Evolutionary conservation across 257 asterid species (phyloP), one percentile per base, ranked within the genome.

Genomic region (Solanum stenotomum): DNA sequence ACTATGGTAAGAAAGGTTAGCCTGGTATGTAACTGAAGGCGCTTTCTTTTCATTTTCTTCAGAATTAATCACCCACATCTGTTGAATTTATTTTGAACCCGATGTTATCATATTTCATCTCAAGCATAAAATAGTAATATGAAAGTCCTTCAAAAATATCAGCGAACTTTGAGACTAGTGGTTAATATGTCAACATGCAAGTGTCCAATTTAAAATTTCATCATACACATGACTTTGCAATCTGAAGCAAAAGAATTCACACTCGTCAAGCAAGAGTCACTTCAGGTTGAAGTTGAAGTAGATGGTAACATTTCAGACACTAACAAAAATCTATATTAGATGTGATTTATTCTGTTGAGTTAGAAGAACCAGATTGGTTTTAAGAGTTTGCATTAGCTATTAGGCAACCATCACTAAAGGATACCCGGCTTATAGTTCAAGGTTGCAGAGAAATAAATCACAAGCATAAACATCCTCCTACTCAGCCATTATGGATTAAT

Each of bases 21-120:
- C 93, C 68, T 92, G 94, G 86, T 97, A 97, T 83, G 94, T 34
- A 90, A 95, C 97, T 65, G 89, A 94, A 78, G 95, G 97, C 42
- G 87, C 92, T 92, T 91, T 91, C 91, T 93, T 94, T 83, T 93
- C 87, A 75, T 93, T 95, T 85, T 91, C 90, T 25, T 92, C 85
- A 20, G 95, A 90, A 90, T 84, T 84, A n/a, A 94, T 91, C 71
- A 92, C 84, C 99, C 99, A 97, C 18, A 96, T 88, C 99, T 97
- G 95, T 85, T 87, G 83, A 63, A 72, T 13, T 22, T 16, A 12
- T 23, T 34, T 35, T 29, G 20, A 49, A 37, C 38, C 49, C 15
- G 34, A 89, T 31, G 20, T 10, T 44, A 63, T 49, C 74, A 82
- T 82, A 82, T 49, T 46, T 29, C 70, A 82, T 82, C 29, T 20